A percentile compares a stretch with the other conserved stretches of the same genome.
Conservation (phyloP, 2,329 filamentous ascomycete genomes). For the Thielaviopsis ethacetica region DNA sequence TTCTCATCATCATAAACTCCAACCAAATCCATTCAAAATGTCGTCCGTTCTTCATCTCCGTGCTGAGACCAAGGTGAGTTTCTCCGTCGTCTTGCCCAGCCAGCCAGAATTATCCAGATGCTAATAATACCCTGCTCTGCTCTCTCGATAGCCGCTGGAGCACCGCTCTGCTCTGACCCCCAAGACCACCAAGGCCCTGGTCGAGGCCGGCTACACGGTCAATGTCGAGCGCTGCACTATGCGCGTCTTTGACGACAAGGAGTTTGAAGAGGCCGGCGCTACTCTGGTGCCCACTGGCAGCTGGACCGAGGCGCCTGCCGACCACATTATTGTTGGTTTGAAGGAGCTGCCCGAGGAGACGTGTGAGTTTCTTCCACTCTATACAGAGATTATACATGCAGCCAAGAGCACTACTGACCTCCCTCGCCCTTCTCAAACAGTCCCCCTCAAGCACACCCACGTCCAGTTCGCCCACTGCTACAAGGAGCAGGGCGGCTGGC, state of each 20-base stretch:
- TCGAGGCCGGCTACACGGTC: conserved; percentile 52
- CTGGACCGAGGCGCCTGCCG: conserved; percentile 50
- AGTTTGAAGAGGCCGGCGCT: conserved; percentile 44
- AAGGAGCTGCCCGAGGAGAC: conserved; percentile 64
- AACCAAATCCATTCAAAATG: conserved; percentile 12
- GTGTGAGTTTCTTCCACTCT: conserved; percentile 24
- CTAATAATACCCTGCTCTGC: neutral
- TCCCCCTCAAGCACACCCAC: conserved; percentile 56
- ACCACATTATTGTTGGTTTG: conserved; percentile 57
- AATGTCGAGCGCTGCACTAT: conserved; percentile 48
- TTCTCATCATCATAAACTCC: neutral
- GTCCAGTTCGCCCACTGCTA: conserved; percentile 60
- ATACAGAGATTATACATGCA: too few species aligned
- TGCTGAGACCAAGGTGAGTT: conserved; percentile 30
- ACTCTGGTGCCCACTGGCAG: conserved; percentile 49
- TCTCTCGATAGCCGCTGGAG: conserved; percentile 27
- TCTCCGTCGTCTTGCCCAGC: neutral
- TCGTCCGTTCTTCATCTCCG: conserved; percentile 28
- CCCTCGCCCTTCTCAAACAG: conserved; percentile 14
- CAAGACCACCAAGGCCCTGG: conserved; percentile 24
- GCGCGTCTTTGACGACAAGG: conserved; percentile 45
- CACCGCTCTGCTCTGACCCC: conserved; percentile 33
- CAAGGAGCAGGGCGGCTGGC: conserved; percentile 66
- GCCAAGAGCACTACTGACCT: neutral
- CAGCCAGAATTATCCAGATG: neutral